phyloP scores from a whole-genome alignment of 2,329 filamentous ascomycete genomes.

The Bipolaris sorokiniana region DNA sequence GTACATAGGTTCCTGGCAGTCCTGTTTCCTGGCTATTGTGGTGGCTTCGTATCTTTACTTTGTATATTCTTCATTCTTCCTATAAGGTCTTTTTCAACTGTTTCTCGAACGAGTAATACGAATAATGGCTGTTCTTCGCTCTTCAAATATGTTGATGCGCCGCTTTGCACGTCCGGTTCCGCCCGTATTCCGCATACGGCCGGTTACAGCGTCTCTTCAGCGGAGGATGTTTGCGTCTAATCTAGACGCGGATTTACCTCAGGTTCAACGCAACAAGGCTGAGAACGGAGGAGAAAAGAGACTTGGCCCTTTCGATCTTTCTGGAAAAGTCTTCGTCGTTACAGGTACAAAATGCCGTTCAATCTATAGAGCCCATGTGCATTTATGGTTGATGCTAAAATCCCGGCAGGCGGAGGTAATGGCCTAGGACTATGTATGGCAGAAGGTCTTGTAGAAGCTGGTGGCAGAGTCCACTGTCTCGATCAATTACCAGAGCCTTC shows the following conservation, averaged over 20 bases:
- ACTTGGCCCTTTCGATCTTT: conserved; percentile 39
- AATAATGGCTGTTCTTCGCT: conserved; percentile 21
- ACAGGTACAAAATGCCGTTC: conserved; percentile 68
- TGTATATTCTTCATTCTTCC: neutral
- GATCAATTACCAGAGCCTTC: conserved; percentile 64
- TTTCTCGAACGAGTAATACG: neutral
- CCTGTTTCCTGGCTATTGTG: neutral
- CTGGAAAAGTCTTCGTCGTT: conserved; percentile 52
- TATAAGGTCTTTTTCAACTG: neutral
- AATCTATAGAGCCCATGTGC: conserved; percentile 43
- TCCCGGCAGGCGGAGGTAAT: conserved; percentile 66
- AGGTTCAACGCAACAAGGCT: conserved; percentile 27
- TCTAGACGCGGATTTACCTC: conserved; percentile 16
- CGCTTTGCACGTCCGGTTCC: conserved; percentile 14
- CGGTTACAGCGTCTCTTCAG: conserved; percentile 8
- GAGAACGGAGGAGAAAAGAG: conserved; percentile 25
- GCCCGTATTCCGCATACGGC: conserved; percentile 10
- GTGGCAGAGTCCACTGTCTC: conserved; percentile 71
- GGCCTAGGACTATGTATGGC: conserved; percentile 74
- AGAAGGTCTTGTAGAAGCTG: conserved; percentile 75
- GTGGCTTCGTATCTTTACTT: neutral
- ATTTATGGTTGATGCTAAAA: conserved; percentile 41
- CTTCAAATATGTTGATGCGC: conserved; percentile 10
- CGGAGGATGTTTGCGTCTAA: conserved; percentile 17
- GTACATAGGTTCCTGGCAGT: neutral